Evolutionary conservation across 345 rosid species (phyloP), one percentile per base, ranked within the genome.

Genomic region (Sonneratia caseolaris): DNA sequence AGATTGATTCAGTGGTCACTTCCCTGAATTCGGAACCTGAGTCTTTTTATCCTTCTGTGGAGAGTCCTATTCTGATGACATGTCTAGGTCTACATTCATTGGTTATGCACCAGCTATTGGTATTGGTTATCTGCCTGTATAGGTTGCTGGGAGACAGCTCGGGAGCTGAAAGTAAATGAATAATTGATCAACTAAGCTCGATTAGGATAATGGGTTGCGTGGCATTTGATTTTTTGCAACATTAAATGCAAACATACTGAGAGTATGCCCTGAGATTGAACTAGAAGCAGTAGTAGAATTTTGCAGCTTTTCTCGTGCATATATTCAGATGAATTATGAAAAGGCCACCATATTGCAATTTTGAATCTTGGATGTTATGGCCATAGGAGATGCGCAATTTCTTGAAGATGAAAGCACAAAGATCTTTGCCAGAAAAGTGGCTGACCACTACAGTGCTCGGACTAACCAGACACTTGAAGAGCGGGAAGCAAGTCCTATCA

Each of bases 401-500:
- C 70, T 81, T 55, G 92, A 89, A 56, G 92, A 89, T 74, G 96
- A 87, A 36, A 80, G 78, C 77, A 87, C 92, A 0, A 89, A 81
- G 82, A 72, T 79, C 55, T 79, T 83, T 78, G 97, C 96, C 10
- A 72, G 85, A 69, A 88, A 85, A 79, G 98, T 95, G 21, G 97
- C 99, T 67, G 93, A 90, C 67, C 99, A 95, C 81, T 92, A 95
- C 79, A 95, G 97, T 83, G 78, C 97, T n/a, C 87, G 99, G 83
- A 92, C 97, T 2, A 95, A 95, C 79, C 97, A 92, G 81, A 92
- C 97, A 56, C 77, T 95, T 72, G 99, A 92, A 84, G 96, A 95
- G 81, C 83, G 98, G 79, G 99, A 95, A 89, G 96, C 97, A 18
- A 95, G 96, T 84, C 99, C 98, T 37, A 92, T 92, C 72, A 95